Base-by-base conservation (phyloP, 306 rosid genomes). In the Ceratonia siliqua region DNA sequence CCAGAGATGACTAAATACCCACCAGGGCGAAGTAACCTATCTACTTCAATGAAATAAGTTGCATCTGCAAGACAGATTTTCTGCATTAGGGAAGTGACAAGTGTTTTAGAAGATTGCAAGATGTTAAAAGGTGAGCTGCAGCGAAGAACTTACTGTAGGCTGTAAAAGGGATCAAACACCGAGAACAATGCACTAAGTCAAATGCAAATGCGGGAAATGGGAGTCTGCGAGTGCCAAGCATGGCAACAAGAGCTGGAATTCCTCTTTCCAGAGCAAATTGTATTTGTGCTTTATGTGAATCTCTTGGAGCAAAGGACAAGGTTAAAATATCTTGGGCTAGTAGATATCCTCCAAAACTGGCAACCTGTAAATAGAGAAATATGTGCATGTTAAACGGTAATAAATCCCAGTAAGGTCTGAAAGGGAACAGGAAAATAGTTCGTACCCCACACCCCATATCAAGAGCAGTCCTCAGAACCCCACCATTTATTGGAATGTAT, bases 401-500 rank as follows among this genome's bases (percentile, higher is more conserved):
- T 55, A 49, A 74, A 65, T 45, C 35, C 27, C 12, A 12, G 27
- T 2, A 20, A 62, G 41, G 13, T 48, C 56, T 66, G 35, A 54
- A 43, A 36, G 58, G 43, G 45, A 67, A 72, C 36, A 61, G 70
- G 53, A 68, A 73, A 24, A 78, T 17, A 7, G 45, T 35, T 42
- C 91, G 72, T 79, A 94, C 98, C 91, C 98, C 97, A 76, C 98
- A 94, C 35, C 97, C 98, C 97, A 94, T 90, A 81, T 94, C 98
- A 62, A 94, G 98, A 53, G 96, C 93, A 62, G 98, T 91, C 87
- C 98, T 85, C 70, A 94, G 75, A 83, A 52, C 78, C 36, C 96
- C 97, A 30, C 83, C 90, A 57, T 72, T 76, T 6, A 83, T 87
- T 33, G 96, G 98, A 74, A 94, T 88, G 90, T 91, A 88, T 58